Evolutionary conservation across 106 monocot genomes (phyloP).

Genomic region (Platanthera zijinensis): DNA sequence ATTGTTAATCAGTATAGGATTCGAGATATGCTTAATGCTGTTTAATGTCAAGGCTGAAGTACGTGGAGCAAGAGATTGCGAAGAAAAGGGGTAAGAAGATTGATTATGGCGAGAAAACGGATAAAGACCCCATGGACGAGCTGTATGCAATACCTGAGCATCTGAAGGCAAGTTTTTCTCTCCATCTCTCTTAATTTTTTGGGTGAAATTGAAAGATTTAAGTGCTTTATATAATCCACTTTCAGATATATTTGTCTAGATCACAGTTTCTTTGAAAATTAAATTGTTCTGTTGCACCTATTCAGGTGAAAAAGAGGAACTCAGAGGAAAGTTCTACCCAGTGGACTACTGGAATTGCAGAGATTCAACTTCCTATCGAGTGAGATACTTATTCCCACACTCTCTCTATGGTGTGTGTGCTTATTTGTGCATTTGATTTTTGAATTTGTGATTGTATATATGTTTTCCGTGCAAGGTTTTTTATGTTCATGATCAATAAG

Average conservation of each 20-base stretch:
- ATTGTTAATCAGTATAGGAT: neutral
- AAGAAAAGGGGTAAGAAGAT: slow-evolving; percentile 63
- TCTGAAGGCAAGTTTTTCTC: slow-evolving; percentile 45
- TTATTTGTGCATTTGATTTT: neutral
- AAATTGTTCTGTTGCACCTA: neutral
- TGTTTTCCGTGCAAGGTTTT: neutral
- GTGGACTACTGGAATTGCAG: slow-evolving; percentile 98
- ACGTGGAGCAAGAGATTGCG: slow-evolving; percentile 83
- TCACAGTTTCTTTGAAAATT: neutral
- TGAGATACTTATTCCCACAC: slow-evolving; percentile 11
- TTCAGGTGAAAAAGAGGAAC: slow-evolving; percentile 85
- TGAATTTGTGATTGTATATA: neutral
- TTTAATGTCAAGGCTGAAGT: slow-evolving; percentile 53
- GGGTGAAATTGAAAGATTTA: neutral
- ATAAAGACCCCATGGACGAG: slow-evolving; percentile 71
- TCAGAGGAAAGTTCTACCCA: slow-evolving; percentile 97
- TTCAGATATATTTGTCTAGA: neutral
- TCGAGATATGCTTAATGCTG: neutral
- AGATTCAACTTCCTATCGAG: slow-evolving; percentile 95
- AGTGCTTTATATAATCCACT: neutral
- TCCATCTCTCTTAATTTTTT: neutral
- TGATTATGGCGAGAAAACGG: slow-evolving; percentile 44
- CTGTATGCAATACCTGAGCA: slow-evolving; percentile 81
- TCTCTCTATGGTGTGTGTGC: neutral
- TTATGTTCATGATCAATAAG: too few species aligned